Conservation (phyloP, 2,329 filamentous ascomycete genomes). For the Penicillium frequentans region DNA sequence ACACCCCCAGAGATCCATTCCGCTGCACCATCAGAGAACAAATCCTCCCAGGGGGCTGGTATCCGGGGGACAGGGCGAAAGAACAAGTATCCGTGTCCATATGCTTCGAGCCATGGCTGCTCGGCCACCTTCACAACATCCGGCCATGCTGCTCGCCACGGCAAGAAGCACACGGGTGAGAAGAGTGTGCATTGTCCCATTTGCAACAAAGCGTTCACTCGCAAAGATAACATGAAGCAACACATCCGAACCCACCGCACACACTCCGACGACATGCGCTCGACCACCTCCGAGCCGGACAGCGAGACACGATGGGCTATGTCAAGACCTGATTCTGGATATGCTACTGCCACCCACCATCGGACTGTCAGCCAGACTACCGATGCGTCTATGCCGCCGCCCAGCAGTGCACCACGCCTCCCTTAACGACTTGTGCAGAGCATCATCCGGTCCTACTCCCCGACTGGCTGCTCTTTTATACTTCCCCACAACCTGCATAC, state of each 20-base stretch:
- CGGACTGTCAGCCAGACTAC: constrained; percentile 17
- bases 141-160: constrained; percentile 65
- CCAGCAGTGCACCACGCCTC: constrained; percentile 2
- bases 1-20: constrained; percentile 26
- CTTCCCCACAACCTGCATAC: background rate
- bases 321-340: constrained; percentile 12
- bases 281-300: constrained; percentile 19
- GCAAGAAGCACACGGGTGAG: constrained; percentile 68
- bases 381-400: constrained; percentile 4
- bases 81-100: constrained; percentile 66
- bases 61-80: constrained; percentile 43
- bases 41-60: constrained; percentile 26
- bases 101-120: constrained; percentile 60
- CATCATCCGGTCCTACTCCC: background rate
- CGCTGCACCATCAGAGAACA: constrained; percentile 21
- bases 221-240: constrained; percentile 71
- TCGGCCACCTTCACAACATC: constrained; percentile 66
- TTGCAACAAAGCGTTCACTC: constrained; percentile 67
- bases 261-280: constrained; percentile 34
- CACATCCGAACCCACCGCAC: constrained; percentile 61
- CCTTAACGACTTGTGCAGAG: constrained; percentile 6
- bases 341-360: constrained; percentile 12
- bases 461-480: background rate
- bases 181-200: constrained; percentile 68
- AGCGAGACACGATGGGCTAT: constrained; percentile 15